Evolutionary conservation across 495 filamentous ascomycete species (phyloP).

Genomic region (Chaetomium cochliodes): DNA sequence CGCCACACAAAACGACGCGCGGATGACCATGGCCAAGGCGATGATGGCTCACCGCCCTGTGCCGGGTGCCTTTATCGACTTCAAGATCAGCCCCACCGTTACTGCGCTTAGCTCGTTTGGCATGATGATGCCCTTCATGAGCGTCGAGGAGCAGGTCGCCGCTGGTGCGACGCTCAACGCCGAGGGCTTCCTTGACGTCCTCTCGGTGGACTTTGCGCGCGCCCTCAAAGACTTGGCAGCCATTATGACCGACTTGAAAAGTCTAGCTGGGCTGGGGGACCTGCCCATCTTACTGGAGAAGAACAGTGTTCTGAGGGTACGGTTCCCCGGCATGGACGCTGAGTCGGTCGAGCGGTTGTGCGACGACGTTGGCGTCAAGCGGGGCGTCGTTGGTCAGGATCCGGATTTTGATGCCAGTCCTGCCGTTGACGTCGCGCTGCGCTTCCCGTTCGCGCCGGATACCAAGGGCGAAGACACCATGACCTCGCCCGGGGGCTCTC

Average conservation of each 20-base stretch:
- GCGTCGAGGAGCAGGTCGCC: slow-evolving; percentile 24
- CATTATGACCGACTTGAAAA: slow-evolving; percentile 77
- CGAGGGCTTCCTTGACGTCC: slow-evolving; percentile 74
- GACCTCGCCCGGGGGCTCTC: slow-evolving; percentile 54
- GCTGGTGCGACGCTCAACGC: slow-evolving; percentile 61
- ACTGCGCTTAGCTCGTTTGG: slow-evolving; percentile 71
- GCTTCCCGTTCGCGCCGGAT: slow-evolving; percentile 82
- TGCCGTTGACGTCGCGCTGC: slow-evolving; percentile 69
- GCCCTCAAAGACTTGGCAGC: slow-evolving; percentile 79
- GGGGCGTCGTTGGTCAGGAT: slow-evolving; percentile 79
- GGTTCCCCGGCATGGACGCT: slow-evolving; percentile 87
- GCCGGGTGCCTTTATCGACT: slow-evolving; percentile 79
- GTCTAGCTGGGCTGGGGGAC: slow-evolving; percentile 72
- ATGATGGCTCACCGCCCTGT: slow-evolving; percentile 49
- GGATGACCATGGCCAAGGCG: slow-evolving; percentile 53
- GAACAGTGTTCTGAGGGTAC: slow-evolving; percentile 61
- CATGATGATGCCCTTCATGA: slow-evolving; percentile 28
- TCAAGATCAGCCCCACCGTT: slow-evolving; percentile 80
- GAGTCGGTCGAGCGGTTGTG: slow-evolving; percentile 81
- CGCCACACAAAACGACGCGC: slow-evolving; percentile 66
- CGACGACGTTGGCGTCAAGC: slow-evolving; percentile 75
- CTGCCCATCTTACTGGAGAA: slow-evolving; percentile 73
- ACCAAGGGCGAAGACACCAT: slow-evolving; percentile 28
- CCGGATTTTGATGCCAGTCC: slow-evolving; percentile 61
- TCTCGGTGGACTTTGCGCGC: slow-evolving; percentile 86